Base-by-base conservation (phyloP, 192 early-diverging fungal species). In the Rhizophagus clarus region DNA sequence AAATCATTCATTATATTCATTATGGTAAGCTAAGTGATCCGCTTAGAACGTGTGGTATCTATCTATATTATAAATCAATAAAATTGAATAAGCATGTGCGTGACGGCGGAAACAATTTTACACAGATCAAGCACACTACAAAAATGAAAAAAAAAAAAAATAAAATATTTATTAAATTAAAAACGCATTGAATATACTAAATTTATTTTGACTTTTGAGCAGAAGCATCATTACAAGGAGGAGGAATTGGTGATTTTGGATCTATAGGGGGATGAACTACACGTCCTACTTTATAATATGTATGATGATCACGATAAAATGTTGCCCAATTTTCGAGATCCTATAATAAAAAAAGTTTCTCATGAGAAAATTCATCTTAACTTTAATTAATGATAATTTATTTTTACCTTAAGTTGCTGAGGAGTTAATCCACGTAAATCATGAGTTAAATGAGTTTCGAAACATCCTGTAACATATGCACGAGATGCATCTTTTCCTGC, bases 391-490 rank as follows among this genome's bases (percentile, higher is more conserved):
- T 7, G 6, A 56, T 7, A 56, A 22, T 22, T 51, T 56, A 2
- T 7, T 22, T 15, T 79, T 87, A 93, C 95, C 62, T 92, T 90
- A 10, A 98, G 77, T 85, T 99, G 88, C 4, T 85, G 79, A 17
- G 88, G 84, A 2, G 84, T 91, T 34, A 99, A 86, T 14, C 97
- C 97, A 47, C 97, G 91, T 17, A 95, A 84, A 86, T 99, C 98
- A 78, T 97, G 97, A 12, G 97, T 98, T 28, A 97, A 84, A 81
- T 99, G 96, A 49, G 93, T 93, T 62, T 95, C 77, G 80, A 98
- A 95, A 83, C 98, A 99, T 45, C 97, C 97, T 3, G 98, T 99
- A 22, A 93, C 92, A 82, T 94, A 99, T 15, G 98, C 96, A 34
- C 98, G 88, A 15, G 97, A 91, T 4, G 96, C 96, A 86, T 99